These are phyloP conservation scores for Rhododendron kiyosumense DNA, from an alignment of 148 eudicot genomes.

Conservation along the genomic window DNA sequence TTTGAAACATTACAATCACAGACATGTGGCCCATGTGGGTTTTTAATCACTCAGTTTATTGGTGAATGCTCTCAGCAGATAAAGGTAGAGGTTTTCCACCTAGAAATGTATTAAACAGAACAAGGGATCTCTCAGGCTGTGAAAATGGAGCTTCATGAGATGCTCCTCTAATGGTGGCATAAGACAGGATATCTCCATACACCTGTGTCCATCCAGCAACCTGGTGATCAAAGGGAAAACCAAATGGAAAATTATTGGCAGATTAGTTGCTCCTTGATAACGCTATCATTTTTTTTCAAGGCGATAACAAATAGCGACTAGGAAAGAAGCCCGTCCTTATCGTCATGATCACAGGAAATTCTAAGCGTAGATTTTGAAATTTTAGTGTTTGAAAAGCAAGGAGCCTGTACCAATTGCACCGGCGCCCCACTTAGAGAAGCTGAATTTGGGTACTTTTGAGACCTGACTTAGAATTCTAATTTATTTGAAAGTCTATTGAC, in stretches of 20 bases:
- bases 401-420: no score
- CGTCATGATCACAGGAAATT: no score
- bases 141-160: conserved; percentile 68
- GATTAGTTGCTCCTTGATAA: no score
- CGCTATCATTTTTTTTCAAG: no score
- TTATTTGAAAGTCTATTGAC: no score
- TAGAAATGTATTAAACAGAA: conserved; percentile 50
- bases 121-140: conserved; percentile 64
- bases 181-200: conserved; percentile 50
- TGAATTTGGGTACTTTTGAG: no score
- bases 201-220: conserved; percentile 78
- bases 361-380: no score
- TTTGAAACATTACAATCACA: not conserved
- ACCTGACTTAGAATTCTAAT: no score
- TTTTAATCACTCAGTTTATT: not conserved
- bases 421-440: no score
- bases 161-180: conserved; percentile 77
- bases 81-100: conserved; percentile 42
- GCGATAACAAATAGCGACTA: no score
- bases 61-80: not conserved
- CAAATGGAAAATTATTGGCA: not conserved
- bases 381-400: no score
- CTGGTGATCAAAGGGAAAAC: conserved; percentile 14
- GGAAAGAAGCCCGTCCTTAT: no score
- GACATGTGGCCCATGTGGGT: not conserved